phyloP scores from a whole-genome alignment of 768 basidiomycete genomes.

The Mycena capillaripes region DNA sequence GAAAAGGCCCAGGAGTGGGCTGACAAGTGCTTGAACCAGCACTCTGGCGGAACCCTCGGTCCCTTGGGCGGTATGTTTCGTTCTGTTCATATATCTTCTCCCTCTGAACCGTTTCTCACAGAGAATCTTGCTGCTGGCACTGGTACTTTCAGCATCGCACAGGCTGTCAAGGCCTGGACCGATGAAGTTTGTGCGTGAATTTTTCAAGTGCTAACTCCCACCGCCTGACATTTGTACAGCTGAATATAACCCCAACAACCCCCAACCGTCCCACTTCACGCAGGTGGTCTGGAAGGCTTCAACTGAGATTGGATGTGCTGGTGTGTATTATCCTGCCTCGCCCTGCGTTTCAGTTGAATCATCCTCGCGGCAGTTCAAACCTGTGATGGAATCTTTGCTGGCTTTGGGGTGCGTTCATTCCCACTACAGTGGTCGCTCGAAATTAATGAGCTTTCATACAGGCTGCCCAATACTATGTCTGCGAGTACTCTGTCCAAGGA shows the following conservation, averaged over 20 bases:
- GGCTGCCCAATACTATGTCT: conserved; percentile 73
- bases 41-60: conserved; percentile 77
- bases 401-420: conserved; percentile 64
- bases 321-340: not conserved
- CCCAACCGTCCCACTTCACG: conserved; percentile 76
- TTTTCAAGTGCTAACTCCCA: not conserved
- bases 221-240: conserved; percentile 50
- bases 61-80: conserved; percentile 67
- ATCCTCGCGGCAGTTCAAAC: conserved; percentile 42
- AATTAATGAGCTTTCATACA: conserved; percentile 41
- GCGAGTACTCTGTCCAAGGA: conserved; percentile 76
- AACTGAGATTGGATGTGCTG: conserved; percentile 75
- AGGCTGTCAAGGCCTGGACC: conserved; percentile 73
- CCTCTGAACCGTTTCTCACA: conserved; percentile 40
- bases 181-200: conserved; percentile 72
- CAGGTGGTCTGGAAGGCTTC: conserved; percentile 84
- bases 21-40: conserved; percentile 74
- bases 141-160: conserved; percentile 64
- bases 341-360: not conserved
- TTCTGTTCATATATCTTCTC: not conserved
- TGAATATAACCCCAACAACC: conserved; percentile 69
- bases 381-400: conserved; percentile 73
- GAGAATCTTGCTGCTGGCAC: conserved; percentile 85
- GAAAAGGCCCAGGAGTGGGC: conserved; percentile 80
- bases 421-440: not conserved